Base-by-base conservation (phyloP, 2,329 filamentous ascomycete genomes). In the Raffaelea deltoideospora region DNA sequence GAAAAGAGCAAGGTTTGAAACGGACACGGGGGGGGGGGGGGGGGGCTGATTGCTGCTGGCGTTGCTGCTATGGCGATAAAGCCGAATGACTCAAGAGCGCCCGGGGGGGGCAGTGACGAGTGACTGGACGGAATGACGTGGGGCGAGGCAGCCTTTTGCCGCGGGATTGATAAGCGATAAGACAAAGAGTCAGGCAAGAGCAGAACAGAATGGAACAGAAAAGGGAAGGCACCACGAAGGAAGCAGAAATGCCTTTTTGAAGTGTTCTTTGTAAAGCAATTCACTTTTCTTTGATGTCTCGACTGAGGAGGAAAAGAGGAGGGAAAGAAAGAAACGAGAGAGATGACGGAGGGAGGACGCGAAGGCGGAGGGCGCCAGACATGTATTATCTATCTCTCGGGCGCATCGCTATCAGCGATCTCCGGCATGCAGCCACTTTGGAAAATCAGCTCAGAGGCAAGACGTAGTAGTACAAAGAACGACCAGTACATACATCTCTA, bases 81-180 rank as follows among this genome's bases (percentile, higher is more conserved):
- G 22, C 17, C 35, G 35, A 27, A 26, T 37, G 35, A 37, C 35
- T 32, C 34, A 31, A 31, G 29, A 27, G 21, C 19, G 23, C 23
- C 5, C 11, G 15, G 18, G 20, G 28, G 34, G 21, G 34, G 14
- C 6, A 32, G 35, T 9, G 30, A 28, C 30, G 35, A 33, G 20
- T 29, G 23, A 31, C 17, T 19, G 10, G 5, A 17, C n/a, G 17
- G 11, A 17, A 10, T 7, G 5, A 14, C 26, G 6, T n/a, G 17
- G 18, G 30, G n/a, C n/a, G n/a, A n/a, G 18, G 28, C 20, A 13
- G 22, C 17, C n/a, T 14, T 22, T 20, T 27, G 17, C 14, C 10
- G 24, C 30, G 19, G 31, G 19, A 37, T 33, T 33, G 37, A 38
- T 38, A 38, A 36, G 37, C 32, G 37, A 38, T 34, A 38, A 30